Evolutionary conservation across 306 rosid species (phyloP).

Genomic region (Citrullus amarus): DNA sequence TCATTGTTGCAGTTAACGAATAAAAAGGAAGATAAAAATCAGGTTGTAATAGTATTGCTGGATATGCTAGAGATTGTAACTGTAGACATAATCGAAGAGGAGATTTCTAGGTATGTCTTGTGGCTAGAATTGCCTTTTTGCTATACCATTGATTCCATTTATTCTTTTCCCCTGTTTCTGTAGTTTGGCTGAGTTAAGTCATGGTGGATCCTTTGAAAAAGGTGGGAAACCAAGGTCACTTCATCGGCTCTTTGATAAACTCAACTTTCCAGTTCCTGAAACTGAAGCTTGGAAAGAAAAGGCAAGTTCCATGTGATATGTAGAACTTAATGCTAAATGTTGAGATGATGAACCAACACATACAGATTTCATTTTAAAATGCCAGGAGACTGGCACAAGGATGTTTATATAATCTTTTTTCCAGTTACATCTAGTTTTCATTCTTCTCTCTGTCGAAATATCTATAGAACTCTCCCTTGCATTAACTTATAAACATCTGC

Average conservation of each 20-base stretch:
- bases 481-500: constrained; percentile 21
- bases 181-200: constrained; percentile 73
- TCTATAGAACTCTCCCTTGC: background rate
- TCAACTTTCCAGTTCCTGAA: constrained; percentile 48
- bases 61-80: constrained; percentile 94
- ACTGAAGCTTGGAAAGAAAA: constrained; percentile 89
- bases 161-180: constrained; percentile 11
- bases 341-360: background rate
- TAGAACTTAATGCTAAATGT: background rate
- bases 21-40: constrained; percentile 51
- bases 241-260: constrained; percentile 48
- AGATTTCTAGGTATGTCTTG: constrained; percentile 43
- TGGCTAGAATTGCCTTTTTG: constrained; percentile 3
- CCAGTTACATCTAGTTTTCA: background rate
- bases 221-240: constrained; percentile 63
- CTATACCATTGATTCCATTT: background rate
- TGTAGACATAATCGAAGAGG: constrained; percentile 82
- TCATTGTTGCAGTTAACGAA: constrained; percentile 41
- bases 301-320: constrained; percentile 29
- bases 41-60: constrained; percentile 80
- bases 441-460: background rate
- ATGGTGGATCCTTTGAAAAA: constrained; percentile 48
- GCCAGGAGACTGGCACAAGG: background rate
- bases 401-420: background rate
- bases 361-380: background rate